These are phyloP conservation scores for Thalassiosira exigua DNA, from an alignment of 352 stramenopile genomes.

Conservation along the genomic window DNA sequence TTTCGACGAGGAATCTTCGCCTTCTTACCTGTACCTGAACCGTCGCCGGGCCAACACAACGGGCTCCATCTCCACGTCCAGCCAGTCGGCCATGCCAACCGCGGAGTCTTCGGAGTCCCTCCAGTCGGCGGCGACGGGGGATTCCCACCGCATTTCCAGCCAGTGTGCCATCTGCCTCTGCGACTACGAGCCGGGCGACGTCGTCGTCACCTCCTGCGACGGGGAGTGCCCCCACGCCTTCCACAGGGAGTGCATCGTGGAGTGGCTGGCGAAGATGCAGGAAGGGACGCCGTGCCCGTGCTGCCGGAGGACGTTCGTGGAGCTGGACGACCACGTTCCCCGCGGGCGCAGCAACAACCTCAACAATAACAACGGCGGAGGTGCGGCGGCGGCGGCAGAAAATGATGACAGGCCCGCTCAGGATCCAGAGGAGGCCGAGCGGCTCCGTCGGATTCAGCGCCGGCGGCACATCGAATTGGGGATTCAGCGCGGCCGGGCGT, in stretches of 20 bases:
- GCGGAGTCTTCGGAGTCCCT: not conserved
- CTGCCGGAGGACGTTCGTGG: constrained; percentile 81
- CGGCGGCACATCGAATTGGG: constrained; percentile 18
- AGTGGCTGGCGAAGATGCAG: constrained; percentile 79
- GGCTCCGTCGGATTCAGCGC: not conserved
- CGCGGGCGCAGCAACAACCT: too few species aligned
- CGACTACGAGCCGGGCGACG: constrained; percentile 59
- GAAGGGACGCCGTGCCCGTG: constrained; percentile 73
- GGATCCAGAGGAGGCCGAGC: constrained; percentile 5
- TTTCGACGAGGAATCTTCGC: not conserved
- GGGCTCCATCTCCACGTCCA: not conserved
- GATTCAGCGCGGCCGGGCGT: constrained; percentile 11
- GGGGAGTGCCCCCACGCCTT: constrained; percentile 71
- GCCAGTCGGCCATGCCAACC: not conserved
- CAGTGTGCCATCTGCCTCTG: constrained; percentile 81
- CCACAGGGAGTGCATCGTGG: constrained; percentile 75
- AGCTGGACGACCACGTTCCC: too few species aligned
- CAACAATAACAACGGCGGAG: too few species aligned
- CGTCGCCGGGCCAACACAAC: not conserved
- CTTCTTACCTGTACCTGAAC: not conserved
- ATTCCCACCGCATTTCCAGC: constrained; percentile 40
- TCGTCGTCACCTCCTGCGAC: constrained; percentile 75
- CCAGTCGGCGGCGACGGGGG: not conserved
- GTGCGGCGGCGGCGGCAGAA: too few species aligned
- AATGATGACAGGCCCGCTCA: too few species aligned